Evolutionary conservation across 805 yeast species (phyloP), one percentile per base, ranked within the genome.

Genomic region (Pichia eremophila): DNA sequence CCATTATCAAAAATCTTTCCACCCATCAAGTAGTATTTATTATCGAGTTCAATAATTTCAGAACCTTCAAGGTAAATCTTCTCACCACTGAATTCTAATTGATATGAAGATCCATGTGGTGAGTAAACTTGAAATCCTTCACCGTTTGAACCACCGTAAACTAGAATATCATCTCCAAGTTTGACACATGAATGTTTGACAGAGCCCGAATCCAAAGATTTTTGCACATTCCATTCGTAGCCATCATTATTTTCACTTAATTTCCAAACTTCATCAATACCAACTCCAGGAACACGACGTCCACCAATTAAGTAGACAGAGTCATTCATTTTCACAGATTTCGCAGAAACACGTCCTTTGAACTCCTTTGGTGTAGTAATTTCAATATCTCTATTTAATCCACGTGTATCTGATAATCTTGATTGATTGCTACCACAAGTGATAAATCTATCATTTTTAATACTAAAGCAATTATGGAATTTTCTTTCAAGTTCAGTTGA

Each of bases 221-320:
- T 58, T 2, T 65, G 51, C 40, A 57, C 47, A 1, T 40, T 45
- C 88, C 88, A 83, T 5, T 45, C 35, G 14, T 53, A 57, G 4
- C 28, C 5, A 12, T 46, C 46, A 29, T 55, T 51, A 2, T 46
- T 46, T 2, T 22, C 27, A 11, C n/a, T 19, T 6, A 72, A 57
- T 5, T 61, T 44, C 78, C 79, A 78, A 31, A 66, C 57, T 43
- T 77, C 82, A 6, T 55, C 31, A 25, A 76, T 58, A 0, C 69
- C 64, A 10, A 61, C 59, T 3, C 74, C 72, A 0, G 95, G 95
- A 1, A 78, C 71, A 2, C 72, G 63, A 51, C 95, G 71, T 4
- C 95, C 95, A 3, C 93, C 95, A 34, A 77, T 63, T 4, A 83
- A 51, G 1, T 81, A 46, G 0, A 39, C 37, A 4, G 15, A 8